Base-by-base conservation (phyloP, 2,329 filamentous ascomycete genomes). In the Zymoseptoria ardabiliae region DNA sequence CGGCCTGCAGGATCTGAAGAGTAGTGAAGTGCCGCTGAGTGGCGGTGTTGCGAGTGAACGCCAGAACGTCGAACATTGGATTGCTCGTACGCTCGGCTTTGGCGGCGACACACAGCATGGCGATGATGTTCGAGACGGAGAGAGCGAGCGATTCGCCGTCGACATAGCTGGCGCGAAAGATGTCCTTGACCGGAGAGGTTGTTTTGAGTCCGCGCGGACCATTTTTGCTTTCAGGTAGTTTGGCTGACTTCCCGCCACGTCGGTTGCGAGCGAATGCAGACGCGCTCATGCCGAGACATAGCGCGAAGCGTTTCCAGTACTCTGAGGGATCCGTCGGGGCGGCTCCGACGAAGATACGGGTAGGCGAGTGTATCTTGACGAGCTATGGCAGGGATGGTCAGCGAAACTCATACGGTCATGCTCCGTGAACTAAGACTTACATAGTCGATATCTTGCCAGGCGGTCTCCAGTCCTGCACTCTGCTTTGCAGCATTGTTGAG, bases 381-480 rank as follows among this genome's bases (percentile, higher is more conserved):
- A 35, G 30, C 10, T 35, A 35, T 13, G 13, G 11, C 10, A 35
- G 13, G 30, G 13, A 13, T 35, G 30, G 30, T 35, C 30, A 35
- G 30, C 9, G 1, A 5, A 11, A 9, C 10, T 10, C 13, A 35
- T 35, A 35, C 30, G 11, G 30, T 35, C 28, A 35, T 35, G 9
- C 30, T 35, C 9, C 30, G 9, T 13, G 13, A 35, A 13, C 2
- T 4, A 1, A 35, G 8, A n/a, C 50, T 21, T n/a, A 57, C 17
- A 21, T 56, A 60, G 22, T 60, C 54, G 35, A 56, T 48, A 48
- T 60, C 58, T 19, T 56, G 20, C 54, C 58, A 60, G 17, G 53
- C 58, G 4, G n/a, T 17, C 7, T 57, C 49, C n/a, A 60, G 30
- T 2, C 30, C 50, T 2, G 54, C 58, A 30, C 58, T 57, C 8